Base-by-base conservation (phyloP, 1,284 basidiomycete genomes). In the Thelephora terrestris region DNA sequence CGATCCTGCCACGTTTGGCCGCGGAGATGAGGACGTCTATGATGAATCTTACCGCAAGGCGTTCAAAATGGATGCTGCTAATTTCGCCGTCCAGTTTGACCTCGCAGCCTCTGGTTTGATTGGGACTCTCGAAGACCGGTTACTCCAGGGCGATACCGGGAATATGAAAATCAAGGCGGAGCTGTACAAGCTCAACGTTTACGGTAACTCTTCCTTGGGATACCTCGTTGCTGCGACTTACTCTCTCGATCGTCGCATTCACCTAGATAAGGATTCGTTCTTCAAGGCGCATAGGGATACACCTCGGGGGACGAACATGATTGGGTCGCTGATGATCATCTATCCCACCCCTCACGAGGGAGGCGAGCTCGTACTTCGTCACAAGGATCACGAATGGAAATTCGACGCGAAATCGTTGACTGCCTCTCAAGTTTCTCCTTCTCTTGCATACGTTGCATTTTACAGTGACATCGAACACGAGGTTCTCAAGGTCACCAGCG, bases 381-480 rank as follows among this genome's bases (percentile, higher is more conserved):
- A 70, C 42, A 50, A 52, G 10, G 55, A 47, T 12, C 25, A 61
- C 12, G 64, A 69, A 48, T 66, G 59, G 58, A 49, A 35, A 2
- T 65, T 72, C 52, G 63, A 71, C 51, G 29, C 27, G 46, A 34
- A 21, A 25, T 38, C 21, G 23, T 12, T 40, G n/a, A 14, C 24
- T 3, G 24, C 47, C 17, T 18, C 25, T 6, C 3, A 20, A 23
- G 1, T 16, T 9, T n/a, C 16, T 42, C 55, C 54, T 4, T 55
- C 54, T 2, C 52, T 69, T 35, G 64, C 61, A 1, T 72, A 64
- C 49, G 57, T 61, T 44, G 64, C 65, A 0, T 68, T 73, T 53
- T 71, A 60, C 59, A 64, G 68, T 48, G 69, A 73, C 55, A 64
- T 71, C 47, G 68, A 70, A 50, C 69, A 74, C 52, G 71, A 73